A percentile compares a stretch with the other conserved stretches of the same genome.
Evolutionary conservation across 805 yeast species (phyloP).

Genomic region (Candida wancherniae): DNA sequence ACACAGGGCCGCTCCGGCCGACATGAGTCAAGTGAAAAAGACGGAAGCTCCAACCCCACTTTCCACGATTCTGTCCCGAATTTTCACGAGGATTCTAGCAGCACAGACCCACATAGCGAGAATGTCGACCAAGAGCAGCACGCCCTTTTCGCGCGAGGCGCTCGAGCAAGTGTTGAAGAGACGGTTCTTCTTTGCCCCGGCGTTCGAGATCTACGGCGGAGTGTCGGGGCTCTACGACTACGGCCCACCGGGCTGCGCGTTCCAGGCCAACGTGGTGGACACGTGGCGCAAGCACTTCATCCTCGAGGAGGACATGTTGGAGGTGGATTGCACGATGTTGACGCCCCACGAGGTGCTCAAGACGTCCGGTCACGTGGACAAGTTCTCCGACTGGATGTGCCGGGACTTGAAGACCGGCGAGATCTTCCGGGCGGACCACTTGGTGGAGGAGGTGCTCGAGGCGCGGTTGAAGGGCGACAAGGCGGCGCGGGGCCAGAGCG

Average conservation of each 20-base stretch:
- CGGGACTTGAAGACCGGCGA: conserved; percentile 94
- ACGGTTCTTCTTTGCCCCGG: conserved; percentile 95
- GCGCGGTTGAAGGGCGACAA: conserved; percentile 94
- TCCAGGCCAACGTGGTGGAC: conserved; percentile 93
- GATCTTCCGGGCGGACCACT: conserved; percentile 96
- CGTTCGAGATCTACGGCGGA: conserved; percentile 97
- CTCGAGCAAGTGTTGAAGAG: conserved; percentile 89
- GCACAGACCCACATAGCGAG: conserved; percentile 1
- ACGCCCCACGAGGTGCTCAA: conserved; percentile 97
- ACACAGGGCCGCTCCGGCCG: not conserved
- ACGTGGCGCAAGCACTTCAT: conserved; percentile 97
- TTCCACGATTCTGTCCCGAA: conserved; percentile 5
- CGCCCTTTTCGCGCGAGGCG: conserved; percentile 72
- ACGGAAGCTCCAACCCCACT: not conserved
- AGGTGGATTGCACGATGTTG: conserved; percentile 96
- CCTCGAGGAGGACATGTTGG: conserved; percentile 97
- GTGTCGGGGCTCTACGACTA: conserved; percentile 96
- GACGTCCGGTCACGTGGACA: conserved; percentile 99
- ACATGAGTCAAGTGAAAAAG: not conserved
- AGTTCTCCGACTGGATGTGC: conserved; percentile 99
- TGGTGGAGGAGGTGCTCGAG: conserved; percentile 96
- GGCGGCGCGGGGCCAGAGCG: conserved; percentile 83
- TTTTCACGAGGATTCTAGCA: conserved; percentile 1
- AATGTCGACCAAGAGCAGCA: conserved; percentile 7
- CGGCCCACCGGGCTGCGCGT: conserved; percentile 99